These are phyloP conservation scores for Coccinonectria pachysandricola DNA, from an alignment of 2,329 filamentous ascomycete genomes.

Conservation along the genomic window DNA sequence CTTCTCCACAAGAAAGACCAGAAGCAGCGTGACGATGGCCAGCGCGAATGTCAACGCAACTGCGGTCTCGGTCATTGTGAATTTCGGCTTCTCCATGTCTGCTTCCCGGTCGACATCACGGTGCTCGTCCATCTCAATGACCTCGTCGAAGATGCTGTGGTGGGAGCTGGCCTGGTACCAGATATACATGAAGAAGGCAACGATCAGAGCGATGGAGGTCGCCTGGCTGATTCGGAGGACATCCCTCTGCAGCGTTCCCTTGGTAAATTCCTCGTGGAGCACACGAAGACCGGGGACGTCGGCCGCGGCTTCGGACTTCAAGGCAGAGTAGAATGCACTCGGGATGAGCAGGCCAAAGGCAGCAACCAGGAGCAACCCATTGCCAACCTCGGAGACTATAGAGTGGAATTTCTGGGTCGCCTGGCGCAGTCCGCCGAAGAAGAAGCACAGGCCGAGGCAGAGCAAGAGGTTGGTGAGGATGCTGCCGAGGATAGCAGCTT, in stretches of 20 bases:
- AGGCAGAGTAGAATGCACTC: conserved; percentile 26
- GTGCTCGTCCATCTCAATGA: conserved; percentile 39
- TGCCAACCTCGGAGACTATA: conserved; percentile 58
- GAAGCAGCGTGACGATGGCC: conserved; percentile 51
- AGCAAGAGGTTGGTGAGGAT: conserved; percentile 59
- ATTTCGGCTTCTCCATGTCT: conserved; percentile 49
- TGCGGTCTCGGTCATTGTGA: conserved; percentile 54
- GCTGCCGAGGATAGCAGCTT: conserved; percentile 59
- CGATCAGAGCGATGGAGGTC: conserved; percentile 50
- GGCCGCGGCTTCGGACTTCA: conserved; percentile 19
- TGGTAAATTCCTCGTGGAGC: conserved; percentile 20
- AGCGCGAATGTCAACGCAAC: conserved; percentile 48
- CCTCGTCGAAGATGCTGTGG: conserved; percentile 50
- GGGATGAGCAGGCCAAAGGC: conserved; percentile 26
- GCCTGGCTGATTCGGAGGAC: conserved; percentile 51
- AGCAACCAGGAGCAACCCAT: conserved; percentile 53
- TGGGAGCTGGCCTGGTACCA: conserved; percentile 56
- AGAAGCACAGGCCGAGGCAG: conserved; percentile 58
- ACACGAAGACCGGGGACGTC: conserved; percentile 12
- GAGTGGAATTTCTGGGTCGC: conserved; percentile 53
- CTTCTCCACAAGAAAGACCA: conserved; percentile 55
- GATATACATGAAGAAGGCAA: conserved; percentile 47
- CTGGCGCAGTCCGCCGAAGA: conserved; percentile 50
- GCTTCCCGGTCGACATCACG: conserved; percentile 46
- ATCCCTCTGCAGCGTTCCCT: conserved; percentile 30